Conservation (phyloP, 1,284 basidiomycete genomes). For the Tilletia caries region DNA sequence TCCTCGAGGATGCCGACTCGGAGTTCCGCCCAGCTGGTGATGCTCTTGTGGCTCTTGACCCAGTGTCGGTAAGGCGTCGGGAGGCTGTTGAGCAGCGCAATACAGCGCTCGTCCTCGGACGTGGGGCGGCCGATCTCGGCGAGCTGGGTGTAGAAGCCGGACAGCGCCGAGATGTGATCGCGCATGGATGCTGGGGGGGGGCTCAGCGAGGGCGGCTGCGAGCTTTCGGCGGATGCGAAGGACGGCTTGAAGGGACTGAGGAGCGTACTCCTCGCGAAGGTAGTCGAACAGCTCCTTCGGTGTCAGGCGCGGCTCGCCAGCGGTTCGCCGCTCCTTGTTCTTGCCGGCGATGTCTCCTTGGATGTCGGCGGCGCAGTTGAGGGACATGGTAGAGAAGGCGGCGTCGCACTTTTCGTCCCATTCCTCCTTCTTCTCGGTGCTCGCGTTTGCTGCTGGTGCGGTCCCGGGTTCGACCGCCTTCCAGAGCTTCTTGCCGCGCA, state of each 20-base stretch:
- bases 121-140: neutral
- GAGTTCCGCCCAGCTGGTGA: neutral
- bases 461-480: constrained; percentile 6
- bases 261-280: neutral
- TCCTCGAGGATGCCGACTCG: constrained; percentile 5
- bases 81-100: neutral
- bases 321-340: neutral
- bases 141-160: neutral
- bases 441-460: constrained; percentile 2
- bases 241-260: neutral
- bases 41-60: constrained; percentile 1
- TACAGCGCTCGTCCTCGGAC: neutral
- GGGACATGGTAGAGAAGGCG: neutral
- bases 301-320: neutral
- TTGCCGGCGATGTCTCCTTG: neutral
- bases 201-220: neutral
- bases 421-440: neutral
- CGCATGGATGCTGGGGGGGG: neutral
- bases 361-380: neutral
- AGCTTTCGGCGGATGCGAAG: neutral
- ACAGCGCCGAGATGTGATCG: neutral
- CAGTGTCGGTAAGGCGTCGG: neutral
- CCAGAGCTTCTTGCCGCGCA: constrained; percentile 5
- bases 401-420: neutral
- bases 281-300: constrained; percentile 2